Evolutionary conservation across 2,329 filamentous ascomycete genomes (phyloP).

Genomic region (Colletotrichum chrysophilum): DNA sequence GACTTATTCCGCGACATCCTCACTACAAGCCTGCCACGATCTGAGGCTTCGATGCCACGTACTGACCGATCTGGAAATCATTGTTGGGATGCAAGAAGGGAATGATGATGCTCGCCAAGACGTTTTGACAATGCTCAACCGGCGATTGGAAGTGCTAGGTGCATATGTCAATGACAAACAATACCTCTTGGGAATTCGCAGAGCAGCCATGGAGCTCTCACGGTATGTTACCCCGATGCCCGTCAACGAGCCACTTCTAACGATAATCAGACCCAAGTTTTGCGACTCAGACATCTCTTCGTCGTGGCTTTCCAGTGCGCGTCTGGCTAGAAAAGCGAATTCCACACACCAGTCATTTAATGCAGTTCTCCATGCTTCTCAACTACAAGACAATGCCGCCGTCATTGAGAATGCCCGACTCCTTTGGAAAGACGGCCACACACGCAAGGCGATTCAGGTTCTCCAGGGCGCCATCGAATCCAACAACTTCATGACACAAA

Average conservation of each 20-base stretch:
- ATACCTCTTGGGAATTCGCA: conserved; percentile 83
- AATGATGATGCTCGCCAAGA: conserved; percentile 43
- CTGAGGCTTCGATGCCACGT: conserved; percentile 86
- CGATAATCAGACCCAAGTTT: conserved; percentile 57
- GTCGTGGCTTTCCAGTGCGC: conserved; percentile 84
- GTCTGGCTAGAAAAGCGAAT: conserved; percentile 84
- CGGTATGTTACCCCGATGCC: conserved; percentile 50
- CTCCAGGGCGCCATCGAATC: conserved; percentile 85
- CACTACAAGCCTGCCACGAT: conserved; percentile 83
- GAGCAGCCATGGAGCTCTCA: conserved; percentile 85
- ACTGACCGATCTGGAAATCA: conserved; percentile 83
- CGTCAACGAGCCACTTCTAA: background rate
- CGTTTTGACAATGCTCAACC: conserved; percentile 64
- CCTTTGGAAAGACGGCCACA: conserved; percentile 91
- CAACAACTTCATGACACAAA: conserved; percentile 71
- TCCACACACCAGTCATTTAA: conserved; percentile 90
- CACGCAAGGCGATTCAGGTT: conserved; percentile 92
- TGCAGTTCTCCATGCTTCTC: conserved; percentile 86
- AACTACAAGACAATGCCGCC: conserved; percentile 83
- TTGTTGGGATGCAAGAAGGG: conserved; percentile 58
- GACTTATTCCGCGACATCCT: conserved; percentile 78
- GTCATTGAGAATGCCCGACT: conserved; percentile 94
- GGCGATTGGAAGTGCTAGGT: conserved; percentile 86
- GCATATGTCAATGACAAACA: conserved; percentile 93
- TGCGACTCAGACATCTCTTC: conserved; percentile 77